Evolutionary conservation across 2,329 filamentous ascomycete genomes (phyloP), one percentile per base, ranked within the genome.

Genomic region (Microdochium nivale): DNA sequence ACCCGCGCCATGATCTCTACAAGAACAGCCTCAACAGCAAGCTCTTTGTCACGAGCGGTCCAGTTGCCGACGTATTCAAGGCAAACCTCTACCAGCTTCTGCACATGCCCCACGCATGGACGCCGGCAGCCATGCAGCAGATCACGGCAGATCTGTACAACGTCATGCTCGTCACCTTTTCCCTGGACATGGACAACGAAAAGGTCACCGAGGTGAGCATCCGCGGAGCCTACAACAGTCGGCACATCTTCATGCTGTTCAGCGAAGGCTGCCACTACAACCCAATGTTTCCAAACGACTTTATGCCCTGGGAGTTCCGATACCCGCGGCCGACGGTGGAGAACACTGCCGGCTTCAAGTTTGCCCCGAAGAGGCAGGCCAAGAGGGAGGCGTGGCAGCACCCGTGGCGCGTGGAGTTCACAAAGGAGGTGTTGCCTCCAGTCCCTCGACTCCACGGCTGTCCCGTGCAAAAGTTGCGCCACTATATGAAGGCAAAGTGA

Each of bases 131-230:
- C 10, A 60, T 66, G 54, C 57, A 63, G 37, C 57, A 63, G 50
- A 51, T 69, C 4, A 68, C 63, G 0, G 66, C 67, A 1, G 65
- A 68, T 49, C 55, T 69, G 3, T 68, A 68, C 49, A 60, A 63
- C 7, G 52, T 67, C 10, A 64, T 60, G 51, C 49, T 68, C 21
- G 58, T 67, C 2, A 59, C 65, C 21, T 69, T 65, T 54, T 62
- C 59, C 14, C 56, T 55, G 16, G 40, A 54, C 48, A 24, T 25
- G 14, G 10, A 11, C 14, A 44, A 37, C 11, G 47, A 55, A 16
- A 43, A 48, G 43, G 56, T 64, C 16, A 57, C 58, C 25, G 60
- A 65, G 52, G 59, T 64, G 40, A 59, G 56, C 25, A 54, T 62
- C 9, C 60, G 59, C 10, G 66, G 67, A 9, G 55, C 56, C 3